Conservation (phyloP, 202 grass and related monocot species). For the Saccharum hybrid region DNA sequence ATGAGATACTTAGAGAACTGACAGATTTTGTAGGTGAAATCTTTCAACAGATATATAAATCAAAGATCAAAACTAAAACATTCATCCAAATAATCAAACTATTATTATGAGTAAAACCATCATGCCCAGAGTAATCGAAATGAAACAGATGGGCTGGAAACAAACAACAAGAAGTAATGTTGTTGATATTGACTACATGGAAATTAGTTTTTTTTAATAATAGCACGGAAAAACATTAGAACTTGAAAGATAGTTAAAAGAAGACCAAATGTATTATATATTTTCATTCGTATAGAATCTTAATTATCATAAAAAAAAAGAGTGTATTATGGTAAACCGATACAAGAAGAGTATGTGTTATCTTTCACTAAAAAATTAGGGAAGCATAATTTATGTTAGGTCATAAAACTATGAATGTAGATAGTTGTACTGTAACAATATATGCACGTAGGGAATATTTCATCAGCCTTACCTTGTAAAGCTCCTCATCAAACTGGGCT, state of each 20-base stretch:
- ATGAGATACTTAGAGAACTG: neutral
- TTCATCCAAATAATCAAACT: conserved; percentile 16
- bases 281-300: neutral
- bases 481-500: conserved; percentile 92
- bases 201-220: neutral
- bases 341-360: conserved; percentile 10
- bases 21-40: neutral
- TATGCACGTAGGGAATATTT: neutral
- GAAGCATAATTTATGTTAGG: neutral
- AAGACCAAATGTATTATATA: conserved; percentile 13
- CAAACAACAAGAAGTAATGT: neutral
- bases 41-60: neutral
- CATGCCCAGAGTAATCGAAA: neutral
- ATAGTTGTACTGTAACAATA: neutral
- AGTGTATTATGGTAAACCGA: conserved; percentile 3
- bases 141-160: neutral
- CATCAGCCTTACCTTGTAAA: conserved; percentile 73
- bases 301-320: conserved; percentile 5
- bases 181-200: neutral
- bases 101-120: neutral
- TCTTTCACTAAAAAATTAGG: neutral
- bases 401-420: neutral
- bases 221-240: neutral
- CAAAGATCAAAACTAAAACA: conserved; percentile 24
- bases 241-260: neutral